Conservation (phyloP, 345 rosid species). For the Eucalyptus urophylla region DNA sequence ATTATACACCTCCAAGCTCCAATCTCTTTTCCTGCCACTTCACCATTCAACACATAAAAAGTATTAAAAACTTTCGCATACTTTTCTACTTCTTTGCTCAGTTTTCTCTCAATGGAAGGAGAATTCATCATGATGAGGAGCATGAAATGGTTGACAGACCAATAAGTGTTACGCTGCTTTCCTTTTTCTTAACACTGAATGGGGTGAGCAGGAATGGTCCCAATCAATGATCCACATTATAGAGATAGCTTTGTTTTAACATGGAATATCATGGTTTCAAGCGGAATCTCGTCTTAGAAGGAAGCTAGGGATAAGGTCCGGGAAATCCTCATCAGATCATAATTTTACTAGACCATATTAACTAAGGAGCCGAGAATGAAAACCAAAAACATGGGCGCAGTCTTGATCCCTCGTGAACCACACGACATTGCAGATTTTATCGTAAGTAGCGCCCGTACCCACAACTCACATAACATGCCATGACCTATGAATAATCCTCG, state of each 20-base stretch:
- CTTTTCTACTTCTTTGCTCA: background rate
- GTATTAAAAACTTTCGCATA: background rate
- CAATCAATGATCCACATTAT: background rate
- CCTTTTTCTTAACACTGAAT: background rate
- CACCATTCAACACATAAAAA: background rate
- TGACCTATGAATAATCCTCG: background rate
- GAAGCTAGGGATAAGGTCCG: background rate
- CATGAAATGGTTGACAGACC: background rate
- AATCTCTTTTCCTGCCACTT: background rate
- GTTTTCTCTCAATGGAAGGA: background rate
- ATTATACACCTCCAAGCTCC: background rate
- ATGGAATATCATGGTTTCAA: background rate
- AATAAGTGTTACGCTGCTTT: background rate
- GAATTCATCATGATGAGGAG: background rate
- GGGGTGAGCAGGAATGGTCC: background rate
- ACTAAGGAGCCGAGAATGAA: background rate
- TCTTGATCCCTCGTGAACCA: background rate
- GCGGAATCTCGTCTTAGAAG: background rate
- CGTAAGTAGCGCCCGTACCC: background rate
- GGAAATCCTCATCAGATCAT: background rate
- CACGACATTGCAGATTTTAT: background rate
- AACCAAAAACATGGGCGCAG: background rate
- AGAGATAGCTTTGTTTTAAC: background rate
- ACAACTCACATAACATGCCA: background rate
- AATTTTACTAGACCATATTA: background rate